Evolutionary conservation across 139 green algal species (phyloP).

Genomic region (Tetraselmis striata): DNA sequence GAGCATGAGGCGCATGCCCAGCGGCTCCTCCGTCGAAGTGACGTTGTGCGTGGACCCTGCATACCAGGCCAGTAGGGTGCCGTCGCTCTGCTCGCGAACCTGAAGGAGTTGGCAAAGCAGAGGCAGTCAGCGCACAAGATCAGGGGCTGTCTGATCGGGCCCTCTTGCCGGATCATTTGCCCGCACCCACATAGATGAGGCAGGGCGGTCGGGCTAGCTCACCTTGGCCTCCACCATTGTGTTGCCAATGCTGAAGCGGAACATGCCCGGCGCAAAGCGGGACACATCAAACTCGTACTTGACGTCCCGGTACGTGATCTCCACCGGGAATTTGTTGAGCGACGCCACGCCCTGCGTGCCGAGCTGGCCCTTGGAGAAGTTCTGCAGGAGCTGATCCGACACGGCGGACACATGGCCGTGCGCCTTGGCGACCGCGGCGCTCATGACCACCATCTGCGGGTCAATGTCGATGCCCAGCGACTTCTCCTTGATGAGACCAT

Average conservation of each 20-base stretch:
- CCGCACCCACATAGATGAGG: too few relatives aligned
- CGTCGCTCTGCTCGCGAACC: constrained; percentile 4
- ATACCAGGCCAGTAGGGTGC: constrained; percentile 1
- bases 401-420: neutral
- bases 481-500: constrained; percentile 68
- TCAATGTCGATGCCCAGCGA: neutral
- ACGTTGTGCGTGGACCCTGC: constrained; percentile 1
- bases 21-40: constrained; percentile 37
- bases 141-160: too few relatives aligned
- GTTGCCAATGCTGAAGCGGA: neutral
- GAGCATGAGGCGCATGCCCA: constrained; percentile 86
- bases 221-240: constrained; percentile 3
- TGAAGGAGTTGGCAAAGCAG: too few relatives aligned
- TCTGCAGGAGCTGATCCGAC: neutral
- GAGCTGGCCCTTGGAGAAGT: neutral
- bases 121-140: too few relatives aligned
- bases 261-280: neutral
- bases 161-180: too few relatives aligned
- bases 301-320: constrained; percentile 1
- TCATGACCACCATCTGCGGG: neutral
- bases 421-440: neutral
- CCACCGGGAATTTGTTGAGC: neutral
- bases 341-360: neutral
- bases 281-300: constrained; percentile 4
- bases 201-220: too few relatives aligned